A percentile compares a stretch with the other conserved stretches of the same genome.
Conservation (phyloP, 1,284 basidiomycete species). For the Mycena sp. region DNA sequence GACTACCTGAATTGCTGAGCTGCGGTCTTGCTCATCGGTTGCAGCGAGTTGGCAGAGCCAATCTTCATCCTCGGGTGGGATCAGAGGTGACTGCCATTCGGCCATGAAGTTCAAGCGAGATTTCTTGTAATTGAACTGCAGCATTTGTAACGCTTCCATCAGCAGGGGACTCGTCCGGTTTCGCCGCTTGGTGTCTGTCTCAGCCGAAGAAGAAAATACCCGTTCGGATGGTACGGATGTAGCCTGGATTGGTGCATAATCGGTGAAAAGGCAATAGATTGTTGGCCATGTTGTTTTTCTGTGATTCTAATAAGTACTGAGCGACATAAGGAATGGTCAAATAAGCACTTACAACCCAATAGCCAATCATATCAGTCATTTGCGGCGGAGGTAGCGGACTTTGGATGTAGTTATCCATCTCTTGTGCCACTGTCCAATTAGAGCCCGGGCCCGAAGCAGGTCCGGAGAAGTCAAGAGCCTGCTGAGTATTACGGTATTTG, state of each 20-base stretch:
- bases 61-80: slow-evolving; percentile 1
- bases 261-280: background rate
- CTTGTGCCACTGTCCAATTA: background rate
- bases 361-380: background rate
- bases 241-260: background rate
- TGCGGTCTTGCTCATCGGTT: background rate
- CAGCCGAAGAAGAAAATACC: background rate
- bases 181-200: background rate
- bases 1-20: background rate
- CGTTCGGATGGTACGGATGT: background rate
- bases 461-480: slow-evolving; percentile 2
- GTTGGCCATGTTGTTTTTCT: background rate
- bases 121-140: slow-evolving; percentile 11
- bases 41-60: slow-evolving; percentile 9
- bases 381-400: background rate
- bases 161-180: background rate
- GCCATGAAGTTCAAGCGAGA: slow-evolving; percentile 9
- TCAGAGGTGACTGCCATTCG: slow-evolving; percentile 1
- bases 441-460: background rate
- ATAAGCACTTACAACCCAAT: background rate
- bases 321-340: background rate
- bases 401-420: slow-evolving; percentile 4
- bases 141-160: background rate
- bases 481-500: slow-evolving; percentile 5
- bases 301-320: background rate